A percentile compares a stretch with the other conserved stretches of the same genome.
Conservation (phyloP, 2,329 filamentous ascomycete genomes). For the Aspergillus bombycis region DNA sequence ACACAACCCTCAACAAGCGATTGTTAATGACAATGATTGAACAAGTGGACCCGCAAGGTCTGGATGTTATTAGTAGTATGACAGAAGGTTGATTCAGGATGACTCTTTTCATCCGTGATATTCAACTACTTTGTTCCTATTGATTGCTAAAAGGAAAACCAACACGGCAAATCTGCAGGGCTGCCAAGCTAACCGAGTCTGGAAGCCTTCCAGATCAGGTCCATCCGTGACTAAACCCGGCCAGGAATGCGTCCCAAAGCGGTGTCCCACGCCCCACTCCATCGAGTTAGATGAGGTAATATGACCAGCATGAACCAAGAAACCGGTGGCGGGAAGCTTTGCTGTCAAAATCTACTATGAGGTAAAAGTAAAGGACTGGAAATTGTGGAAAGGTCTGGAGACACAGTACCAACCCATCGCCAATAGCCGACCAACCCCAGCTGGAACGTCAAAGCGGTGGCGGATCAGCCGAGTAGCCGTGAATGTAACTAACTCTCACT, state of each 20-base stretch:
- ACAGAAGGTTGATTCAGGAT: not conserved
- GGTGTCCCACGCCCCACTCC: not conserved
- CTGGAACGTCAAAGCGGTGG: not conserved
- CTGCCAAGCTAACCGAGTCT: constrained; percentile 3
- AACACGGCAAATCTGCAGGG: not conserved
- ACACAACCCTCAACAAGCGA: not conserved
- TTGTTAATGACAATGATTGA: not conserved
- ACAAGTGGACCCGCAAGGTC: too few relatives aligned
- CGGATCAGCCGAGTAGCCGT: constrained; percentile 7
- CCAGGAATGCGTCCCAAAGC: not conserved
- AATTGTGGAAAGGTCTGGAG: not conserved
- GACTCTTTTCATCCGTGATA: not conserved
- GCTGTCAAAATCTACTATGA: not conserved
- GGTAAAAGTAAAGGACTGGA: not conserved
- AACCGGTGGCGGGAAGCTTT: not conserved
- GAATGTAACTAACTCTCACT: not conserved
- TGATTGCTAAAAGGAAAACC: not conserved
- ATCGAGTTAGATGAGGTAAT: not conserved
- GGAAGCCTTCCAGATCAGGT: constrained; percentile 5
- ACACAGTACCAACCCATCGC: not conserved
- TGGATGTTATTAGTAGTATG: not conserved
- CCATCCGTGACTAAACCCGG: constrained; percentile 5
- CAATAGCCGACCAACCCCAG: not conserved
- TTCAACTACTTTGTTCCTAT: not conserved
- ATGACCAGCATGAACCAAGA: not conserved